A percentile compares a stretch with the other conserved stretches of the same genome.
Evolutionary conservation across 805 yeast species (phyloP).

Genomic region (Kluyveromyces wickerhamii): DNA sequence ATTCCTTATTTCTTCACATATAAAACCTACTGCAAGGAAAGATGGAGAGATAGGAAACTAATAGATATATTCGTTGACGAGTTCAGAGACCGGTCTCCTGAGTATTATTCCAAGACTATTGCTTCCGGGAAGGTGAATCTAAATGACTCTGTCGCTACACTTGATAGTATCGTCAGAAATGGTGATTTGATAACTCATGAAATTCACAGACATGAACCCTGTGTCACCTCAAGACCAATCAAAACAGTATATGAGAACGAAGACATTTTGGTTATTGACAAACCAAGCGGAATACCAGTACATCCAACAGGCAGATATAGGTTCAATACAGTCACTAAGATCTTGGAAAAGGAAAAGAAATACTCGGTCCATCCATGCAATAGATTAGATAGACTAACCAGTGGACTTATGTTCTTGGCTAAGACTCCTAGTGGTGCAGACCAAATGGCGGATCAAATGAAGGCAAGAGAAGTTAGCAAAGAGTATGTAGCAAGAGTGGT

Average conservation of each 20-base stretch:
- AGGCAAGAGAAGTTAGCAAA: slow-evolving; percentile 67
- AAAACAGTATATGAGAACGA: slow-evolving; percentile 68
- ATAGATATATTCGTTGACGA: slow-evolving; percentile 77
- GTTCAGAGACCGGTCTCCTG: slow-evolving; percentile 69
- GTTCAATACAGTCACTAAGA: slow-evolving; percentile 66
- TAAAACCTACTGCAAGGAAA: slow-evolving; percentile 77
- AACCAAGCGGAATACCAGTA: slow-evolving; percentile 91
- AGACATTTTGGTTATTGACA: slow-evolving; percentile 73
- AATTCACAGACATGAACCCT: slow-evolving; percentile 86
- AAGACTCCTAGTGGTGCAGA: slow-evolving; percentile 76
- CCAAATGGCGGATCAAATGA: slow-evolving; percentile 58
- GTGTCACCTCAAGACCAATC: slow-evolving; percentile 53
- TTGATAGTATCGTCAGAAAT: slow-evolving; percentile 61
- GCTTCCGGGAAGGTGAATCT: slow-evolving; percentile 63
- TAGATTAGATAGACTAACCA: slow-evolving; percentile 81
- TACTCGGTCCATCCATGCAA: slow-evolving; percentile 76
- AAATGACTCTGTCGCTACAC: slow-evolving; percentile 55
- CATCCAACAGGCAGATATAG: slow-evolving; percentile 90
- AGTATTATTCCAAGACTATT: slow-evolving; percentile 51
- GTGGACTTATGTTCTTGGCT: slow-evolving; percentile 90
- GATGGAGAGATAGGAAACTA: slow-evolving; percentile 85
- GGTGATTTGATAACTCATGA: slow-evolving; percentile 80
- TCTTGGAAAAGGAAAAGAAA: slow-evolving; percentile 63
- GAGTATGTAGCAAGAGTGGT: slow-evolving; percentile 82
- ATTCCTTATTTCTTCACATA: slow-evolving; percentile 86